Conservation (phyloP, 371 early-diverging fungal genomes). For the Rhizopus delemar region DNA sequence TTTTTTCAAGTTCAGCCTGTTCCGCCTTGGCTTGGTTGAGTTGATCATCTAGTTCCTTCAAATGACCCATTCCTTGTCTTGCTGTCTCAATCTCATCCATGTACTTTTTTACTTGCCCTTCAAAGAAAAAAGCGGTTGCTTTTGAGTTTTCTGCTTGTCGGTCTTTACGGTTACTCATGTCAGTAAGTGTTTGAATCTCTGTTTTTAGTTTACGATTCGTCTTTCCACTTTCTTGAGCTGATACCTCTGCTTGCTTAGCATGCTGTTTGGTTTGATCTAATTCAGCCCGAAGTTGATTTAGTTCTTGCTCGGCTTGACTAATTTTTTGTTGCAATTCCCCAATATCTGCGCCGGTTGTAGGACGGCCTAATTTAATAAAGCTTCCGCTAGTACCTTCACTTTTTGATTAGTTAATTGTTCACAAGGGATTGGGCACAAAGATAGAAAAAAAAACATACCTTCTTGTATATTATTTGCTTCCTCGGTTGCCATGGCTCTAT, state of each 20-base stretch:
- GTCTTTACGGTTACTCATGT: constrained; percentile 56
- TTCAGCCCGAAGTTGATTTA: constrained; percentile 35
- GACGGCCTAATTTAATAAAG: constrained; percentile 15
- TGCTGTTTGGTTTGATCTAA: constrained; percentile 48
- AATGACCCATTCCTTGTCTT: constrained; percentile 47
- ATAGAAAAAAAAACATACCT: no score
- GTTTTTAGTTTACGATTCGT: constrained; percentile 52
- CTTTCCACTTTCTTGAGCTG: constrained; percentile 49
- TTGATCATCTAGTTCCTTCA: constrained; percentile 49
- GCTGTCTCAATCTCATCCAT: constrained; percentile 55
- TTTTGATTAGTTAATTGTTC: no score
- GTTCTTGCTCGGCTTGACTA: constrained; percentile 44
- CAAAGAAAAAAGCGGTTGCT: constrained; percentile 55
- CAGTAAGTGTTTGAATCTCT: constrained; percentile 53
- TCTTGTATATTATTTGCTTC: neutral
- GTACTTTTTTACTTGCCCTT: constrained; percentile 55
- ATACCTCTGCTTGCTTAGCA: constrained; percentile 48
- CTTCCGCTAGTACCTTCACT: neutral
- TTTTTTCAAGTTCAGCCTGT: constrained; percentile 38
- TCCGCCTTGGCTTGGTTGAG: constrained; percentile 42
- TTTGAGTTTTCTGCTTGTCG: constrained; percentile 55
- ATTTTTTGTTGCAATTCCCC: constrained; percentile 53
- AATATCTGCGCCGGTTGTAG: constrained; percentile 52
- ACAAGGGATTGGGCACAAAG: no score
- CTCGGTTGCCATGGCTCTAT: neutral